Conservation (phyloP, 2,329 filamentous ascomycete species). For the Myriangium duriaei region DNA sequence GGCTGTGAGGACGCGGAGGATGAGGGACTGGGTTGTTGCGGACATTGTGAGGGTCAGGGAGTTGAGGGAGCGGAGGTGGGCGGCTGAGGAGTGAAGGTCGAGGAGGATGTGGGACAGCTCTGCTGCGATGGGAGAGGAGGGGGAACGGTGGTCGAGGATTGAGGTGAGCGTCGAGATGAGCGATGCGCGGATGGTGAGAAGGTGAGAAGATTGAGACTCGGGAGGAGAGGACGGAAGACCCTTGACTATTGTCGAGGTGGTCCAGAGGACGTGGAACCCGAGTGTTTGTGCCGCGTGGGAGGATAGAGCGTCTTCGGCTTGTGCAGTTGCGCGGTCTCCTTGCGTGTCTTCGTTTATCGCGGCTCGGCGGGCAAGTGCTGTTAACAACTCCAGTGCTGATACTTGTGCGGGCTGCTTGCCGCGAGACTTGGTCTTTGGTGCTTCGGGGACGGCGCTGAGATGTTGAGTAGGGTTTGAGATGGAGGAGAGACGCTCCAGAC, state of each 20-base stretch:
- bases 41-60: constrained; percentile 56
- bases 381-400: constrained; percentile 52
- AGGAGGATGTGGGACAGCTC: constrained; percentile 64
- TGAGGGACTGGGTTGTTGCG: constrained; percentile 47
- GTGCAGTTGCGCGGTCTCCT: constrained; percentile 50
- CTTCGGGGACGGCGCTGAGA: constrained; percentile 46
- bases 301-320: constrained; percentile 67
- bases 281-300: constrained; percentile 62
- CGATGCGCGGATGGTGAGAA: constrained; percentile 32
- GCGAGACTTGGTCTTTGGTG: constrained; percentile 18
- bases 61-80: constrained; percentile 41
- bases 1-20: constrained; percentile 65
- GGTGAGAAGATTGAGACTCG: constrained; percentile 46
- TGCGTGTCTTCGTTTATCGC: constrained; percentile 43
- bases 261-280: constrained; percentile 95
- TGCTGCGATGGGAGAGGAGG: constrained; percentile 59
- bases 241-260: constrained; percentile 42
- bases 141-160: constrained; percentile 35
- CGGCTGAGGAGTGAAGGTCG: constrained; percentile 71
- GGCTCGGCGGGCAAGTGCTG: constrained; percentile 62
- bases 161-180: constrained; percentile 28
- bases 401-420: constrained; percentile 17
- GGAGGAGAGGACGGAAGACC: constrained; percentile 21
- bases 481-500: constrained; percentile 68
- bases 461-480: constrained; percentile 66